Percentiles rank a stretch among this genome's conserved stretches.
Conservation (phyloP, 768 basidiomycete genomes). For the Leccinum disarticulatum region DNA sequence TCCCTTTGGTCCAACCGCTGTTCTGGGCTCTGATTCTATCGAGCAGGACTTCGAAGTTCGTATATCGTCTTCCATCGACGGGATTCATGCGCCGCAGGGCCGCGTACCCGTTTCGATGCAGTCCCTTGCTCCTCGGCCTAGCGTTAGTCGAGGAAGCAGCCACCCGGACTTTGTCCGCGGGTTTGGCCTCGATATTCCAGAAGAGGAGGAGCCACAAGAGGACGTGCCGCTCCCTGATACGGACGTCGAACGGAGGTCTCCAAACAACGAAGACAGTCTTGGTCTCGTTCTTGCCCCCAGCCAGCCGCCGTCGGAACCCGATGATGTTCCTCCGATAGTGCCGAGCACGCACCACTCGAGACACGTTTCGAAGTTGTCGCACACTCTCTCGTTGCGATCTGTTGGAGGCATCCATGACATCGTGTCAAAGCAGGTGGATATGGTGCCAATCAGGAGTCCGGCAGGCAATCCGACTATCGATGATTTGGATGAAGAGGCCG, state of each 20-base stretch:
- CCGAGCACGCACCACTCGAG: slow-evolving; percentile 62
- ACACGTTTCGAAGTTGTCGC: slow-evolving; percentile 65
- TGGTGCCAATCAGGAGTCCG: slow-evolving; percentile 34
- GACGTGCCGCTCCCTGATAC: slow-evolving; percentile 35
- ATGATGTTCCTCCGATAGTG: slow-evolving; percentile 45
- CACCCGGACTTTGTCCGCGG: slow-evolving; percentile 75
- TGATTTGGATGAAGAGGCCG: slow-evolving; percentile 38
- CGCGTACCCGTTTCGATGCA: slow-evolving; percentile 47
- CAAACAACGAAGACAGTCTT: slow-evolving; percentile 36
- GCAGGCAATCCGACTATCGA: slow-evolving; percentile 34
- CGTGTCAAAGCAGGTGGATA: slow-evolving; percentile 24
- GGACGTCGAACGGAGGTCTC: slow-evolving; percentile 38
- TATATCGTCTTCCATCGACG: slow-evolving; percentile 26
- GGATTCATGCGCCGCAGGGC: slow-evolving; percentile 55
- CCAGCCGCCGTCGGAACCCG: slow-evolving; percentile 35
- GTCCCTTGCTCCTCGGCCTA: slow-evolving; percentile 44
- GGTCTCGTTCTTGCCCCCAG: slow-evolving; percentile 21
- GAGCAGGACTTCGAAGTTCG: slow-evolving; percentile 27
- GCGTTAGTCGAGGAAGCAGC: slow-evolving; percentile 45
- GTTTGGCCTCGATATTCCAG: slow-evolving; percentile 78
- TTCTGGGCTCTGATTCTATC: slow-evolving; percentile 52
- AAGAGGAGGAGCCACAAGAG: slow-evolving; percentile 67
- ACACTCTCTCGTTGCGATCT: slow-evolving; percentile 64
- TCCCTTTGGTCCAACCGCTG: slow-evolving; percentile 62
- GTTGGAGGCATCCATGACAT: slow-evolving; percentile 53